Evolutionary conservation across 768 basidiomycete genomes (phyloP).

Genomic region (Xanthoconium stramineum): DNA sequence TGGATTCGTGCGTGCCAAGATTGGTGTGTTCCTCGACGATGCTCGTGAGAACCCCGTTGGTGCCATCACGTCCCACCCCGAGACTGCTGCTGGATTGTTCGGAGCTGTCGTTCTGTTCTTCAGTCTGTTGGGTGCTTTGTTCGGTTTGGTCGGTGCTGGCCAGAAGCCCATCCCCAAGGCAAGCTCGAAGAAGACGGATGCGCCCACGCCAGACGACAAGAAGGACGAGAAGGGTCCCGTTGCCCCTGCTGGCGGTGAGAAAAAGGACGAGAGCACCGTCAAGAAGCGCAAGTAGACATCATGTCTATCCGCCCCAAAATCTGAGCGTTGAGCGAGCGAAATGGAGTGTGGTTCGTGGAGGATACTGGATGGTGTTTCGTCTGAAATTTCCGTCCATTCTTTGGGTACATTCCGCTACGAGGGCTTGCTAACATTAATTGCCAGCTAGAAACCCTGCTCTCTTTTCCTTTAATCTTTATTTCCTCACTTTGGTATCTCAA

Average conservation of each 20-base stretch:
- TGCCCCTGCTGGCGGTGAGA: constrained; percentile 68
- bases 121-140: constrained; percentile 77
- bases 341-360: constrained; percentile 6
- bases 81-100: constrained; percentile 76
- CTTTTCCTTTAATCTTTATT: constrained; percentile 5
- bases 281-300: constrained; percentile 71
- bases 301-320: constrained; percentile 4
- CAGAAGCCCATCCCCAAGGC: constrained; percentile 73
- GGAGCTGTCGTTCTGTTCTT: constrained; percentile 76
- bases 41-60: constrained; percentile 70
- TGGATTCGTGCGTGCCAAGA: constrained; percentile 74
- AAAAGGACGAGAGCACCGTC: constrained; percentile 62
- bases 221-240: constrained; percentile 63
- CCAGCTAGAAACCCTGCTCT: background rate
- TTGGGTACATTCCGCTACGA: constrained; percentile 10
- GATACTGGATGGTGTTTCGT: constrained; percentile 4
- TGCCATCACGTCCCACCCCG: constrained; percentile 87
- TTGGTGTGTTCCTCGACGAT: constrained; percentile 75
- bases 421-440: constrained; percentile 4
- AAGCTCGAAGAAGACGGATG: constrained; percentile 70
- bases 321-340: background rate
- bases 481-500: background rate
- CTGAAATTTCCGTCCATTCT: constrained; percentile 1
- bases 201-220: constrained; percentile 61
- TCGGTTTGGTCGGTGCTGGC: constrained; percentile 72